A percentile compares a stretch with the other conserved stretches of the same genome.
Evolutionary conservation across 768 basidiomycete species (phyloP).

Genomic region (Cubamyces sp.): DNA sequence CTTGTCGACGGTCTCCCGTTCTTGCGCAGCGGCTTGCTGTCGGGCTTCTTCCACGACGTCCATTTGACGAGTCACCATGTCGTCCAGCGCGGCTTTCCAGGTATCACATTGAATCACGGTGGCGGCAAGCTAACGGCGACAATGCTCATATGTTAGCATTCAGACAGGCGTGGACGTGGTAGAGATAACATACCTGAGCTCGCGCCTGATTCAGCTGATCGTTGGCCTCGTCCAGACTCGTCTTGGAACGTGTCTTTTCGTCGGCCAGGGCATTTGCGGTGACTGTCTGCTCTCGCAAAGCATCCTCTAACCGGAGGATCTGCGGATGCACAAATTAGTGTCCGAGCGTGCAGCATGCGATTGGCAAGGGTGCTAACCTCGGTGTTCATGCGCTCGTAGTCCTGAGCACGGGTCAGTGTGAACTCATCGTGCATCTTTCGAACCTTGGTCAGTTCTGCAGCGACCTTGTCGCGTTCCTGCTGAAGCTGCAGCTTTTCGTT

Average conservation of each 20-base stretch:
- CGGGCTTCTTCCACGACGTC: not conserved
- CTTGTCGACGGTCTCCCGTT: not conserved
- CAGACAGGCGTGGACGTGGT: not conserved
- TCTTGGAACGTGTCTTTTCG: not conserved
- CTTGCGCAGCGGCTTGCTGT: not conserved
- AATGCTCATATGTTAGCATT: too few species aligned
- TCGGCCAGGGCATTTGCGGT: not conserved
- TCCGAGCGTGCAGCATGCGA: not conserved
- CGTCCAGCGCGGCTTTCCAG: slow-evolving; percentile 10
- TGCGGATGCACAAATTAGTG: not conserved
- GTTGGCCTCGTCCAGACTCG: not conserved
- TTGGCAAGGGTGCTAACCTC: not conserved
- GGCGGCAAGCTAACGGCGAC: not conserved
- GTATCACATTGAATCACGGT: slow-evolving; percentile 15
- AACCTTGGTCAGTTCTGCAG: not conserved
- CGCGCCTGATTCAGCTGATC: not conserved
- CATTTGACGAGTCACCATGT: slow-evolving; percentile 4
- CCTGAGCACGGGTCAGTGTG: not conserved
- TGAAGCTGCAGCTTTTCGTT: slow-evolving; percentile 1
- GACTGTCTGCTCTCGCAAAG: not conserved
- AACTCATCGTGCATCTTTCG: not conserved
- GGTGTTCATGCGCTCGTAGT: not conserved
- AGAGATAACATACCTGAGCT: not conserved
- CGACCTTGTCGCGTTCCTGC: not conserved
- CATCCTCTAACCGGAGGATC: not conserved